Evolutionary conservation across 306 rosid species (phyloP), one percentile per base, ranked within the genome.

Genomic region (Pyrus pyrifolia): DNA sequence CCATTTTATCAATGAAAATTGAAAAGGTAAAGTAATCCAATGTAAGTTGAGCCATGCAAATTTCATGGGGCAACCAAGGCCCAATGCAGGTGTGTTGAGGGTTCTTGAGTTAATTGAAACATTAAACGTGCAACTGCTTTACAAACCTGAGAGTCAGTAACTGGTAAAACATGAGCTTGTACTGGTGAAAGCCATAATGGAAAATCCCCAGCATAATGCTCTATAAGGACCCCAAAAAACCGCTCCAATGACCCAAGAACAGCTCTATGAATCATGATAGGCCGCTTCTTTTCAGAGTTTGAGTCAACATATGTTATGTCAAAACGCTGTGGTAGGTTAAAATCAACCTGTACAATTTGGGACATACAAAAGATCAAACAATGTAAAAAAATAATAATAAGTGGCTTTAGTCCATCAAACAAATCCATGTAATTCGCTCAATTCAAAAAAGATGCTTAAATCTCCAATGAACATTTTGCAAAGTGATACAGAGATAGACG

Each of bases 151-250:
- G 84, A 49, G 63, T 95, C 98, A 1, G 97, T 90, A 44, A 95
- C 97, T 27, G 98, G 98, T 80, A 95, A 79, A 76, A 95, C 85
- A 73, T 97, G 95, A 74, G 91, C 97, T 78, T 95, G 99, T 60
- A 89, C 55, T 58, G 99, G 99, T 60, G 99, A 90, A 75, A 95
- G 97, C 99, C 97, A 95, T 71, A 95, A 81, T 35, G 99, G 99
- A 77, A 95, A 95, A 77, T 95, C 97, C 57, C 99, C 97, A 23
- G 97, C 97, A 86, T 90, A 95, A 79, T 95, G 92, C 87, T 95
- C 99, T 66, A 95, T 92, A 46, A 95, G 92, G 76, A 95, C 96
- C 10, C 97, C 99, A 51, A 92, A 95, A 87, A 95, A 92, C 79
- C 96, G 88, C 80, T 95, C 99, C 88, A 95, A 80, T 59, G 97